phyloP scores from a whole-genome alignment of 257 asterid genomes.

The Solanum ossicruentum region DNA sequence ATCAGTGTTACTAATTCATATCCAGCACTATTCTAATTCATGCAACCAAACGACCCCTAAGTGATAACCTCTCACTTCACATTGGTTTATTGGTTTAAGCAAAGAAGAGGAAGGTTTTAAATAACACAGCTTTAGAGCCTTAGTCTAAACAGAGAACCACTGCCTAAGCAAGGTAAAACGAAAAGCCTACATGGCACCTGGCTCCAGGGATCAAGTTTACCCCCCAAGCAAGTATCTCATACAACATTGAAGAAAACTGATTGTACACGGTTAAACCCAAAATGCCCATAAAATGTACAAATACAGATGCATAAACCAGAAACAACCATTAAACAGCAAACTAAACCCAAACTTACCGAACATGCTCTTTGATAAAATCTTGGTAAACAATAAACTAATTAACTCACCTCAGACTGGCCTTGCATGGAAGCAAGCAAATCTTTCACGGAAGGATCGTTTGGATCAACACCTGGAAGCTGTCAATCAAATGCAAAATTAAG shows the following conservation, averaged over 20 bases:
- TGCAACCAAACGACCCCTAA: no score
- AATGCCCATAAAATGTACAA: background rate
- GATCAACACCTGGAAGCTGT: slow-evolving; percentile 99
- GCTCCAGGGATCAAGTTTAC: background rate
- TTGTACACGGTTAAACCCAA: background rate
- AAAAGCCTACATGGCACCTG: background rate
- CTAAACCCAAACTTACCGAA: background rate
- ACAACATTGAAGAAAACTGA: background rate
- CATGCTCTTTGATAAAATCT: background rate
- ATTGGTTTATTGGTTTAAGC: background rate
- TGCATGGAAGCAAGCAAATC: slow-evolving; percentile 94
- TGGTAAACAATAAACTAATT: background rate
- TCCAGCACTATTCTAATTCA: background rate
- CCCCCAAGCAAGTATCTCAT: background rate
- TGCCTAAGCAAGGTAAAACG: background rate
- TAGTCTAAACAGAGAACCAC: background rate
- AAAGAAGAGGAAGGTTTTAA: background rate
- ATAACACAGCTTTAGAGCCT: background rate
- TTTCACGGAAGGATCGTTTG: slow-evolving; percentile 82
- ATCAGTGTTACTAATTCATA: background rate
- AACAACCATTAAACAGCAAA: background rate
- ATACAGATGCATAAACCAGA: background rate
- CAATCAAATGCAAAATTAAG: background rate
- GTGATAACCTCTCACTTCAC: background rate
- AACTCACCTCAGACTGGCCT: slow-evolving; percentile 77